Percentiles rank a stretch among this genome's conserved stretches.
phyloP scores from a whole-genome alignment of 208 protist genomes.

The Wallacemonas collosoma region DNA sequence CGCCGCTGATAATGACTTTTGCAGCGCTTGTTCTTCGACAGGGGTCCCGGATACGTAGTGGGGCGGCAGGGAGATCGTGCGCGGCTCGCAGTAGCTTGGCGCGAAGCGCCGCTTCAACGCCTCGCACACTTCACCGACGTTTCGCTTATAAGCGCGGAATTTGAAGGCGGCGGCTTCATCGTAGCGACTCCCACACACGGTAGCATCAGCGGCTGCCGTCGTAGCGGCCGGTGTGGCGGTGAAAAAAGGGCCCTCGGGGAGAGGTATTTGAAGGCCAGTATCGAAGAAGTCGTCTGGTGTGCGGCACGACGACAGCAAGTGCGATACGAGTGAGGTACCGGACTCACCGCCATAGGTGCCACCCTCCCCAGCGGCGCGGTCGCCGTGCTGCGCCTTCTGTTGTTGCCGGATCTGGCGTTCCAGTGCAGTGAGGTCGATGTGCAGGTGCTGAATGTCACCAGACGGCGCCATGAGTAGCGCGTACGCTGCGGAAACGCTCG shows the following conservation, averaged over 20 bases:
- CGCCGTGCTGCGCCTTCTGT: not conserved
- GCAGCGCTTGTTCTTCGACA: conserved; percentile 21
- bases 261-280: conserved; percentile 32
- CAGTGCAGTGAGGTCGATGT: conserved; percentile 18
- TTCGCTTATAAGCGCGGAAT: conserved; percentile 36
- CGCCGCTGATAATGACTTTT: conserved; percentile 36
- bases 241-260: conserved; percentile 26
- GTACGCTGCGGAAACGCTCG: not conserved
- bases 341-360: no score
- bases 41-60: conserved; percentile 5
- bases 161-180: conserved; percentile 19
- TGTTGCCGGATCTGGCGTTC: not conserved
- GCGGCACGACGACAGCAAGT: conserved; percentile 26
- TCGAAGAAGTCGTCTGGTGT: conserved; percentile 49
- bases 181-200: not conserved
- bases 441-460: conserved; percentile 22
- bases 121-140: conserved; percentile 36
- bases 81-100: conserved; percentile 37
- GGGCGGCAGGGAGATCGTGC: conserved; percentile 29
- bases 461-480: conserved; percentile 26
- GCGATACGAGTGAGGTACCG: no score
- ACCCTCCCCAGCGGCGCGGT: no score
- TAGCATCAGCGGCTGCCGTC: not conserved
- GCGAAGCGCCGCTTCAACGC: conserved; percentile 51
- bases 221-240: not conserved